A percentile compares a stretch with the other conserved stretches of the same genome.
Conservation (phyloP, 1,284 basidiomycete species). For the Rhodotorula glutinis region DNA sequence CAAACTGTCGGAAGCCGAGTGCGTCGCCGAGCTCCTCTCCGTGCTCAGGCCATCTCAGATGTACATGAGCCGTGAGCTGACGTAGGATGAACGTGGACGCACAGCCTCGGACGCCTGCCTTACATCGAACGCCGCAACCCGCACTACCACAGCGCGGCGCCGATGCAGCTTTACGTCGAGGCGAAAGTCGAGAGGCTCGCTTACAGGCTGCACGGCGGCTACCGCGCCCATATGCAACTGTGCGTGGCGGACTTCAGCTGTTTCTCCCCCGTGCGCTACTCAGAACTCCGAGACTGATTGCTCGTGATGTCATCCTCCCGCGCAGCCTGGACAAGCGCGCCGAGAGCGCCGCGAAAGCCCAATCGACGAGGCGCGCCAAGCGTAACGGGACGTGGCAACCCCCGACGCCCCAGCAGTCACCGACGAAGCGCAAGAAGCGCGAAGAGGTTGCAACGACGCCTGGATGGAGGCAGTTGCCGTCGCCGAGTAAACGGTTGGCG, state of each 20-base stretch:
- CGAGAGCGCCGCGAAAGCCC: background rate
- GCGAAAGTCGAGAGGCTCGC: conserved; percentile 18
- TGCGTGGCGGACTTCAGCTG: background rate
- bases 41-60: background rate
- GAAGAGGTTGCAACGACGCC: background rate
- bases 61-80: background rate
- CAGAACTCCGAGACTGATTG: background rate
- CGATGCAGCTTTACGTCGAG: conserved; percentile 23
- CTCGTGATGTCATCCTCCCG: no score
- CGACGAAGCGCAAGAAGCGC: background rate
- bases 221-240: conserved; percentile 1
- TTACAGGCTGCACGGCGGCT: conserved; percentile 17
- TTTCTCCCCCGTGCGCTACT: no score
- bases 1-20: conserved; percentile 18
- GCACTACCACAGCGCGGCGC: conserved; percentile 1
- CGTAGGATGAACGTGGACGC: no score
- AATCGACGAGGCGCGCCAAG: background rate
- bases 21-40: background rate
- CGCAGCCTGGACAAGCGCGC: background rate
- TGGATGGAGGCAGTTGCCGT: background rate
- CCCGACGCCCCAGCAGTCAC: background rate
- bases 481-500: background rate
- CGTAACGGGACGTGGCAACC: background rate
- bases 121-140: conserved; percentile 11
- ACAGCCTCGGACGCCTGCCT: background rate